Evolutionary conservation across 371 early-diverging fungal genomes (phyloP).

Genomic region (Caulochytrium protostelioides): DNA sequence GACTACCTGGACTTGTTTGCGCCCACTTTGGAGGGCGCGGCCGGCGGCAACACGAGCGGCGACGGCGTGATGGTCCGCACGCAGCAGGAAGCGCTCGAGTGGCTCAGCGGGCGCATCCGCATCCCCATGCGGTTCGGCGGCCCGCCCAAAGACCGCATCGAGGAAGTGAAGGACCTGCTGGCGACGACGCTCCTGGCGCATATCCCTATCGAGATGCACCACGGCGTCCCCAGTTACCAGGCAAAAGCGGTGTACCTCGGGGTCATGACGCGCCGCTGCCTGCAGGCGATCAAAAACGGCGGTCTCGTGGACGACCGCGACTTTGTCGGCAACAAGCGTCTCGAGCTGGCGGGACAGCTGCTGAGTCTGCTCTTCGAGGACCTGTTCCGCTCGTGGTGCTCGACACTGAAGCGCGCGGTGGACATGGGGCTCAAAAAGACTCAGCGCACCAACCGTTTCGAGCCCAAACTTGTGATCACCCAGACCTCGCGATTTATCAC

Average conservation of each 20-base stretch:
- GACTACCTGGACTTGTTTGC: slow-evolving; percentile 63
- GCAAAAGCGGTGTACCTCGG: slow-evolving; percentile 91
- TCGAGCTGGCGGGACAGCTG: slow-evolving; percentile 98
- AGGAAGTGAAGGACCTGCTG: slow-evolving; percentile 81
- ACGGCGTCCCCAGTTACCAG: slow-evolving; percentile 53
- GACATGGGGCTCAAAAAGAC: slow-evolving; percentile 82
- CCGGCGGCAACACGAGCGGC: slow-evolving; percentile 54
- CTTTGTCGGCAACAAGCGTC: slow-evolving; percentile 99
- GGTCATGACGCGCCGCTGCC: slow-evolving; percentile 91
- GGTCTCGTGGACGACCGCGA: slow-evolving; percentile 94
- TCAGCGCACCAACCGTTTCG: slow-evolving; percentile 84
- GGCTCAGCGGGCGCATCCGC: slow-evolving; percentile 62
- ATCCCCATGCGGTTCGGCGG: slow-evolving; percentile 25
- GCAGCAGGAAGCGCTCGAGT: slow-evolving; percentile 81
- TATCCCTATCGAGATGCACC: slow-evolving; percentile 56
- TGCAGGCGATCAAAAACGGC: slow-evolving; percentile 62
- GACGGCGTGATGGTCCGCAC: slow-evolving; percentile 53
- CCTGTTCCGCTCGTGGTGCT: slow-evolving; percentile 92
- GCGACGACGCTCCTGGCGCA: slow-evolving; percentile 88
- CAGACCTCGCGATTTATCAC: slow-evolving; percentile 81
- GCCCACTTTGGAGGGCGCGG: slow-evolving; percentile 75
- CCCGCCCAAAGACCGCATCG: slow-evolving; percentile 21
- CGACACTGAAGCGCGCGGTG: slow-evolving; percentile 19
- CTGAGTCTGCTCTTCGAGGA: slow-evolving; percentile 97
- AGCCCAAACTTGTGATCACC: slow-evolving; percentile 67